phyloP scores from a whole-genome alignment of 2,329 filamentous ascomycete genomes.

The Lasiodiplodia theobromae region DNA sequence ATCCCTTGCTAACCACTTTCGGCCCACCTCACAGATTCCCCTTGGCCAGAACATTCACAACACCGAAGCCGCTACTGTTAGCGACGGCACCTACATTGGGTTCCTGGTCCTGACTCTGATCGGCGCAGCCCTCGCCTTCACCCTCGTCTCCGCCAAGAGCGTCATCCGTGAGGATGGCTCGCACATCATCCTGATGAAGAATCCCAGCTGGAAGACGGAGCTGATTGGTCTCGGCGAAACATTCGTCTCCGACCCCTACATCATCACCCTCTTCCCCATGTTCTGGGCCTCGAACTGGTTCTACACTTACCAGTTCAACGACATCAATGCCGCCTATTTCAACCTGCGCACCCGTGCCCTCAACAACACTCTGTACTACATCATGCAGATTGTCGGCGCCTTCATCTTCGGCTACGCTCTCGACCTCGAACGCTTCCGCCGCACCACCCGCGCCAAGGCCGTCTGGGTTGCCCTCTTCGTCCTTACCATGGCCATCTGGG shows the following conservation, averaged over 20 bases:
- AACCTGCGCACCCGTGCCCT: constrained; percentile 77
- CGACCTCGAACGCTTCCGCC: constrained; percentile 64
- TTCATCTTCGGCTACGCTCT: constrained; percentile 75
- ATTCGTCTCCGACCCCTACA: constrained; percentile 72
- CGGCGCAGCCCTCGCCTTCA: constrained; percentile 73
- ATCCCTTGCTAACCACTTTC: constrained; percentile 27
- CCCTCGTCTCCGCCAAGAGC: constrained; percentile 73
- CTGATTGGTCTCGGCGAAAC: constrained; percentile 78
- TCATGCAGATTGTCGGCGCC: constrained; percentile 79
- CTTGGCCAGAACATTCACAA: constrained; percentile 74
- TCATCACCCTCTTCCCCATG: constrained; percentile 78
- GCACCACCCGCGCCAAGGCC: constrained; percentile 71
- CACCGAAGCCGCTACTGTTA: constrained; percentile 60
- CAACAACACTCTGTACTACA: constrained; percentile 81
- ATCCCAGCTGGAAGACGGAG: constrained; percentile 85
- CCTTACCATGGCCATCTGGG: constrained; percentile 81
- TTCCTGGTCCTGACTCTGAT: constrained; percentile 83
- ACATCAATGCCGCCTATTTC: constrained; percentile 74
- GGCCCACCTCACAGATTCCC: constrained; percentile 61
- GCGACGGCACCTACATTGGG: constrained; percentile 84
- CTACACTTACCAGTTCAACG: constrained; percentile 80
- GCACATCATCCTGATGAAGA: constrained; percentile 85
- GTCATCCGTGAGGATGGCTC: constrained; percentile 80
- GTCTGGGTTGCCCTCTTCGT: constrained; percentile 68
- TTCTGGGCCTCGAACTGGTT: constrained; percentile 83